These are phyloP conservation scores for Galerina sulciceps DNA, from an alignment of 768 basidiomycete species.

Conservation along the genomic window DNA sequence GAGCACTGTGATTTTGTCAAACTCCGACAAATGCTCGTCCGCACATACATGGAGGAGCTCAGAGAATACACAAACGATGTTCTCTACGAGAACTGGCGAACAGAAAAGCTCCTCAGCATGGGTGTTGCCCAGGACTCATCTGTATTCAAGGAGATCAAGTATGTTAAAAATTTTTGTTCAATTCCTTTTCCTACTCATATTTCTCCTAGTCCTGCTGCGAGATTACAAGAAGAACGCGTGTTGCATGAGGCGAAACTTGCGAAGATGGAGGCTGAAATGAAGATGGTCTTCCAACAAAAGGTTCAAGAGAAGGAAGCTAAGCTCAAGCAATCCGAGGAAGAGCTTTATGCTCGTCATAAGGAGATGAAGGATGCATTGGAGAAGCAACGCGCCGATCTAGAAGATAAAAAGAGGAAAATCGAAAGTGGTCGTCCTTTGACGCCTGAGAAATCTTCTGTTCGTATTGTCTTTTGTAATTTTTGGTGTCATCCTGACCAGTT, in stretches of 20 bases:
- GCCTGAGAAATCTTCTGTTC: constrained; percentile 88
- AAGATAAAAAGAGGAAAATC: constrained; percentile 97
- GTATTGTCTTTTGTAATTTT: constrained; percentile 32
- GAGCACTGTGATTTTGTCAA: constrained; percentile 99
- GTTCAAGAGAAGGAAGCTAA: constrained; percentile 99
- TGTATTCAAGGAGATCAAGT: constrained; percentile 99
- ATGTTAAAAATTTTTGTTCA: constrained; percentile 35
- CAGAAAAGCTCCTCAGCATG: constrained; percentile 95
- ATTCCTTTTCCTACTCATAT: constrained; percentile 8
- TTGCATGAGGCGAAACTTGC: constrained; percentile 96
- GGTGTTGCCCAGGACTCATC: constrained; percentile 96
- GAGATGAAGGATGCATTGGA: constrained; percentile 99
- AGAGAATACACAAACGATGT: constrained; percentile 96
- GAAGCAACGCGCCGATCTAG: constrained; percentile 93
- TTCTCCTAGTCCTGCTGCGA: constrained; percentile 81
- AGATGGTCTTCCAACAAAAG: constrained; percentile 99
- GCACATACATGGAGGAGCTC: constrained; percentile 99
- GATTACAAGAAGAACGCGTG: constrained; percentile 94
- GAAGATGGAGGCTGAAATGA: constrained; percentile 99
- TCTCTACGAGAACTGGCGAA: constrained; percentile 98
- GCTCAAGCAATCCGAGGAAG: constrained; percentile 98
- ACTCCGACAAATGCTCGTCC: constrained; percentile 97
- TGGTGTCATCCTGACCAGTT: constrained; percentile 18
- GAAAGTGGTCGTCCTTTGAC: constrained; percentile 95
- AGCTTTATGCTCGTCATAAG: constrained; percentile 96